Evolutionary conservation across 805 yeast species (phyloP), one percentile per base, ranked within the genome.

Genomic region (Lipomyces anomalus): DNA sequence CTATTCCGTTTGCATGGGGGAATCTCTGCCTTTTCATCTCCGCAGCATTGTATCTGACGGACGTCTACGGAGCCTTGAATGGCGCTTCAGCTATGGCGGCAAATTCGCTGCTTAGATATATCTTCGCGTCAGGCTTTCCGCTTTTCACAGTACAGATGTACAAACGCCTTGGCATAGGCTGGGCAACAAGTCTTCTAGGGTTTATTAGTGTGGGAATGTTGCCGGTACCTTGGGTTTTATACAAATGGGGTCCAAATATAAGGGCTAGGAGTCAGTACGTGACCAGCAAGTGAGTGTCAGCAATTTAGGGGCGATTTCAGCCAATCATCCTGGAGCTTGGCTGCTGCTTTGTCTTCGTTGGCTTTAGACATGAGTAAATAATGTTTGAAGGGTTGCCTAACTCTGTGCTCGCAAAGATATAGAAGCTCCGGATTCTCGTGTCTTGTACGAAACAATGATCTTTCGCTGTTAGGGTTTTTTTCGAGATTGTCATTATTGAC

Each of bases 51-150:
- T 84, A 83, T 61, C 80, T 83, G 63, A 69, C 83, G 33, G 72
- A 78, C 71, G 62, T 82, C 3, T 84, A 79, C 63, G 88, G 90
- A 22, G 86, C 89, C 39, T 64, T 78, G 23, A 73, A 75, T 24
- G 82, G 86, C 20, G 95, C 95, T 0, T 80, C 89, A 11, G 89
- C 94, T 3, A 64, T 86, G 51, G 95, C 95, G 30, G 95, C 95
- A 13, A 88, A 87, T 66, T 85, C 84, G 62, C 69, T 87, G 56
- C 65, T 81, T 47, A 76, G 95, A 67, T 86, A 85, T 61, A 56
- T 80, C 28, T 62, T 83, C 50, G 86, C 92, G 7, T 78, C 85
- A 5, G 84, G 80, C 20, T 81, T 87, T 71, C 95, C 95, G 46
- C 70, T 88, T 48, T 87, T 87, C 67, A 83, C 87, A 1, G 75